Percentiles rank a stretch among this genome's conserved stretches.
Evolutionary conservation across 768 basidiomycete species (phyloP).

Genomic region (Lentinula sp.): DNA sequence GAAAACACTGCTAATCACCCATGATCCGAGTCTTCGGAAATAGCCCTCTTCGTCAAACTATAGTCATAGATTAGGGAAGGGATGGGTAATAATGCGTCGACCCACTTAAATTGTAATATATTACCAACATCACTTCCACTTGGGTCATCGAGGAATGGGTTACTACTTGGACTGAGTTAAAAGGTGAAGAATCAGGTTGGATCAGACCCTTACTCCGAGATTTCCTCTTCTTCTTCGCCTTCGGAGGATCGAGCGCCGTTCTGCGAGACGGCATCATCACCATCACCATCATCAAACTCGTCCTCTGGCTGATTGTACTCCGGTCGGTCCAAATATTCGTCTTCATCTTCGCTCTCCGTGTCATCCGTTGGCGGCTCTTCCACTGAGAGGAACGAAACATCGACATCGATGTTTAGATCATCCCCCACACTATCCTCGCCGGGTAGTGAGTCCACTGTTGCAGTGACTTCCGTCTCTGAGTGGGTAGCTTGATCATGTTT

Average conservation of each 20-base stretch:
- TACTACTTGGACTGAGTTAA: neutral
- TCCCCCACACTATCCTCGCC: slow-evolving; percentile 14
- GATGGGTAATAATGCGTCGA: neutral
- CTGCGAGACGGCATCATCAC: slow-evolving; percentile 12
- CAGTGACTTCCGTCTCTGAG: neutral
- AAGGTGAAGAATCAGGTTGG: neutral
- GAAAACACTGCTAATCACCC: neutral
- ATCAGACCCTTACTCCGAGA: neutral
- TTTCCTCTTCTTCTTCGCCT: slow-evolving; percentile 10
- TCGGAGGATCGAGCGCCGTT: slow-evolving; percentile 1
- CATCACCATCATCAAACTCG: slow-evolving; percentile 26
- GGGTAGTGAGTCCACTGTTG: neutral
- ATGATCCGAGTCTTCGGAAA: neutral
- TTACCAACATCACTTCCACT: neutral
- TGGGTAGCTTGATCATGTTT: neutral
- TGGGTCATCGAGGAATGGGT: neutral
- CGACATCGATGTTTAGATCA: slow-evolving; percentile 36
- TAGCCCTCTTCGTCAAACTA: neutral
- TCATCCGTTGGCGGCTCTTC: slow-evolving; percentile 35
- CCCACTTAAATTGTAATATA: neutral
- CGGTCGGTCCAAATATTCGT: slow-evolving; percentile 5
- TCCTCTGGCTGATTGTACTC: slow-evolving; percentile 17
- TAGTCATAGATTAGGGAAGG: no score
- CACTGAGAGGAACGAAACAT: slow-evolving; percentile 44
- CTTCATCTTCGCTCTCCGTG: slow-evolving; percentile 17